Evolutionary conservation across 1,139 yeast species (phyloP).

Genomic region (Yamadazyma kanchanaburiensis): DNA sequence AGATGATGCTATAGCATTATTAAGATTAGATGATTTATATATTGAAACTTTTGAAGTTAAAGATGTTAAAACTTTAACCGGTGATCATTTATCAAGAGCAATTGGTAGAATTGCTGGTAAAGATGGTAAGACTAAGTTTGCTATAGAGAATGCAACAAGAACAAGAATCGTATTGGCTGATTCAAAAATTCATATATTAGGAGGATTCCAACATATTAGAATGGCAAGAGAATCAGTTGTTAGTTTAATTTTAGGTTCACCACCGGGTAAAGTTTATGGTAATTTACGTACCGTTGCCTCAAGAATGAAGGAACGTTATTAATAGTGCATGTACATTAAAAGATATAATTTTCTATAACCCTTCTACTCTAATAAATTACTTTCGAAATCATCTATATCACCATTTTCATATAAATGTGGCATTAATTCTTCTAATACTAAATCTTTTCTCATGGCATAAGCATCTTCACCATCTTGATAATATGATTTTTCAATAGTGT

Average conservation of each 20-base stretch:
- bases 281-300: slow-evolving; percentile 95
- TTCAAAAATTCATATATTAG: slow-evolving; percentile 90
- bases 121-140: slow-evolving; percentile 97
- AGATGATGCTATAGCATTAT: slow-evolving; percentile 92
- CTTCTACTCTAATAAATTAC: slow-evolving; percentile 25
- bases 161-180: slow-evolving; percentile 97
- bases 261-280: slow-evolving; percentile 98
- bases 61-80: slow-evolving; percentile 91
- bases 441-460: slow-evolving; percentile 82
- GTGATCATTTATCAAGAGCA: slow-evolving; percentile 97
- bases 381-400: slow-evolving; percentile 50
- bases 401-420: slow-evolving; percentile 49
- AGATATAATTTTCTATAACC: background rate
- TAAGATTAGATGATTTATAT: slow-evolving; percentile 91
- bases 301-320: slow-evolving; percentile 94
- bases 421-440: slow-evolving; percentile 55
- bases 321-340: slow-evolving; percentile 12
- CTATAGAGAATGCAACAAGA: slow-evolving; percentile 96
- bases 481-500: slow-evolving; percentile 78
- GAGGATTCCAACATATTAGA: slow-evolving; percentile 94
- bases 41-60: slow-evolving; percentile 95
- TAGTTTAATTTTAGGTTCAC: slow-evolving; percentile 91
- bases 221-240: slow-evolving; percentile 98
- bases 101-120: slow-evolving; percentile 99
- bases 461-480: slow-evolving; percentile 99